Base-by-base conservation (phyloP, 2,329 filamentous ascomycete genomes). In the Cladosporium colombiae region DNA sequence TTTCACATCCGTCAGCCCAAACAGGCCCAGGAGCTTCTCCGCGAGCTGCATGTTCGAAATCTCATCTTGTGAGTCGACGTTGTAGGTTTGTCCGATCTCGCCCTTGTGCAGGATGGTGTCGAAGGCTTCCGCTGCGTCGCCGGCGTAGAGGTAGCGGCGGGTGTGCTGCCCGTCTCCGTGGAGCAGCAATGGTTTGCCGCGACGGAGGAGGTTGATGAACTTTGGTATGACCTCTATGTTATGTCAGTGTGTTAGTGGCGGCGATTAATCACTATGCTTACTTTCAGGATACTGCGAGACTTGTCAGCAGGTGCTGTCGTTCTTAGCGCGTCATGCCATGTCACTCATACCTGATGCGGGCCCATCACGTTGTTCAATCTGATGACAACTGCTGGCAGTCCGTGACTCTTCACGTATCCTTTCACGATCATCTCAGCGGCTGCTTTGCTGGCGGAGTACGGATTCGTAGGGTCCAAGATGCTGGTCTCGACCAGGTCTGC, bases 321-420 rank as follows among this genome's bases (percentile, higher is more conserved):
- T 21, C n/a, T 23, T 56, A 10, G 29, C 52, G 21, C 52, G 23
- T 52, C 49, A 27, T 23, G 49, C 18, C 25, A 11, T 46, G 40
- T 4, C n/a, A 21, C 10, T 78, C 89, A 78, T 79, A 93, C 91
- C 75, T 94, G 91, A 74, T 93, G 90, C 25, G 91, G 91, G 0
- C 91, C 91, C 73, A 93, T 95, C 33, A 94, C 90, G 73, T 95
- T 94, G 81, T 94, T 94, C 75, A 90, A 90, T 59, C 91, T 85
- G 31, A 93, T 89, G 71, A 93, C 91, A 69, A 94, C 91, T 61
- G 88, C 86, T 1, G 91, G 91, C 14, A 95, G 82, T 76, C 90
- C 90, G 82, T 93, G 93, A 77, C 89, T 91, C 80, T 91, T 92
- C 75, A 89, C 85, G 76, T 93, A 95, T n/a, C 91, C 91, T 76